Evolutionary conservation across 306 rosid species (phyloP), one percentile per base, ranked within the genome.

Genomic region (Lotus japonicus): DNA sequence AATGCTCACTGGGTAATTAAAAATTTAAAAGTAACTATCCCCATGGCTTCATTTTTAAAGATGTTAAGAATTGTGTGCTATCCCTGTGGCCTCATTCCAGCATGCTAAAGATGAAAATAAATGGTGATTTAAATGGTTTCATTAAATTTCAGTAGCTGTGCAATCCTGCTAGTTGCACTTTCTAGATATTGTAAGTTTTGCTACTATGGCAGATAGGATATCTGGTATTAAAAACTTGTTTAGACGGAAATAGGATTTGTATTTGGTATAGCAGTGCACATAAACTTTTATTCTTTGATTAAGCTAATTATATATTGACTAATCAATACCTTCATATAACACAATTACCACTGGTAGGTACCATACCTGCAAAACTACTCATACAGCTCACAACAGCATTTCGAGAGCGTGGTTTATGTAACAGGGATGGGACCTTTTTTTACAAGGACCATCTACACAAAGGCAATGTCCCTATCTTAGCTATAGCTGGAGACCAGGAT

Each of bases 381-480:
- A 75, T 90, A 80, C 99, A 95, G 85, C 92, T 95, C 62, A 87
- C 97, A 16, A 81, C 99, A 13, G 99, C 97, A 64, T 95, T 95
- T 74, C 88, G 91, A 63, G 97, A 87, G 66, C 86, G 86, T 72
- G 99, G 99, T 9, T 71, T 95, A 77, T 74, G 91, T 12, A 78
- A 88, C 71, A 84, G 99, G 76, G 42, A 71, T 5, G 91, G 87
- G 53, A 84, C 77, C 7, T 87, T 84, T 70, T 87, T 83, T 57
- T 90, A 85, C 68, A 88, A 90, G 88, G 92, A 90, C 53, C 96
- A 88, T 81, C 39, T 95, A 13, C 88, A 85, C 81, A 81, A 88
- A 87, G 74, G 63, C 81, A 79, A 31, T 11, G 74, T 82, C 71
- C 97, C 99, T 68, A 66, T 95, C 78, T 76, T 95, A 78, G 99